Conservation (phyloP, 2,329 filamentous ascomycete species). For the Penicillium sp. region DNA sequence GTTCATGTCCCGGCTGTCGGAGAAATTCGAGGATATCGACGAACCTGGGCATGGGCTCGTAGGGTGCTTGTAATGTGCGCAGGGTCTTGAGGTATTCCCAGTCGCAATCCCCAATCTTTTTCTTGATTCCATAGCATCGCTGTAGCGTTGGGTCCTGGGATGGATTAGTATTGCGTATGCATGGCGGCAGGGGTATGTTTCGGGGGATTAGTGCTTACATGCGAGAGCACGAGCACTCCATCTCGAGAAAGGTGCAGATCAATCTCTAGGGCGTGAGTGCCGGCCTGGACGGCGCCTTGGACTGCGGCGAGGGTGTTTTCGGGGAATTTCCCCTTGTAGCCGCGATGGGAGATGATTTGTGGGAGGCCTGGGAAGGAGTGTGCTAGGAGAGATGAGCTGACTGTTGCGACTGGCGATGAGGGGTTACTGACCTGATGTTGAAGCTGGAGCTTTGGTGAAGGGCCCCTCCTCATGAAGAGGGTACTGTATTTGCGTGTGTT, state of each 20-base stretch:
- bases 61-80: constrained; percentile 70
- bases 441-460: not conserved
- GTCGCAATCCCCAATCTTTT: constrained; percentile 74
- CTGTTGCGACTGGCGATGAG: not conserved
- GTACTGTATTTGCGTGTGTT: not conserved
- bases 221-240: constrained; percentile 81
- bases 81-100: constrained; percentile 75
- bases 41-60: constrained; percentile 75
- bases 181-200: not conserved
- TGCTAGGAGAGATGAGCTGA: constrained; percentile 12
- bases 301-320: constrained; percentile 89
- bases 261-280: constrained; percentile 83
- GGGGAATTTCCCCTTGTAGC: constrained; percentile 71
- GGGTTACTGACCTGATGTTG: constrained; percentile 18
- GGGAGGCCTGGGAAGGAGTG: constrained; percentile 33
- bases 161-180: constrained; percentile 13
- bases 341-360: constrained; percentile 52
- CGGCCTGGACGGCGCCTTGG: constrained; percentile 71
- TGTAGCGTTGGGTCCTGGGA: constrained; percentile 73
- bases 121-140: constrained; percentile 79
- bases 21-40: constrained; percentile 76
- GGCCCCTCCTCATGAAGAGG: not conserved
- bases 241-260: constrained; percentile 85
- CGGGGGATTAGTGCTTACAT: constrained; percentile 58
- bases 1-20: constrained; percentile 65